Evolutionary conservation across 257 asterid genomes (phyloP).

Genomic region (Leonotis leonurus): DNA sequence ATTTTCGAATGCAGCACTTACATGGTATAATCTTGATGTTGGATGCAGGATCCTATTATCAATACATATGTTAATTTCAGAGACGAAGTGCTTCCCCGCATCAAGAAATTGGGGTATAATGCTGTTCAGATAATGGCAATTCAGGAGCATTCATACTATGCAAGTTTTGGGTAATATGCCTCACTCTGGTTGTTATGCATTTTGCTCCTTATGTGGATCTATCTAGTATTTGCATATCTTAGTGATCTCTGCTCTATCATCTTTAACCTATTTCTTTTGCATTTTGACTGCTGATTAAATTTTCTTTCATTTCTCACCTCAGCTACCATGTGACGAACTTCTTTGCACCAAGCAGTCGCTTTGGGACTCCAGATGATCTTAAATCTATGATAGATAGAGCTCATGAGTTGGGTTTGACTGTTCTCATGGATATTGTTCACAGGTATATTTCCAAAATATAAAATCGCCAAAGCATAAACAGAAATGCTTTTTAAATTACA

Average conservation of each 20-base stretch:
- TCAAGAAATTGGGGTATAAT: slow-evolving; percentile 91
- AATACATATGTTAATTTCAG: slow-evolving; percentile 84
- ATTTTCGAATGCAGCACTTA: background rate
- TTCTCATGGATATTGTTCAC: slow-evolving; percentile 99
- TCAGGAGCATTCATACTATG: slow-evolving; percentile 99
- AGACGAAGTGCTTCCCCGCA: slow-evolving; percentile 96
- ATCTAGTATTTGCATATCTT: background rate
- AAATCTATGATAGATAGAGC: slow-evolving; percentile 95
- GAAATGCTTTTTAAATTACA: background rate
- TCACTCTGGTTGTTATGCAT: slow-evolving; percentile 1
- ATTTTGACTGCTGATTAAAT: slow-evolving; percentile 18
- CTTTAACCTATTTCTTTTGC: background rate
- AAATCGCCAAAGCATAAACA: slow-evolving; percentile 14
- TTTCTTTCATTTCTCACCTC: slow-evolving; percentile 22
- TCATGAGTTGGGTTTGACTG: slow-evolving; percentile 88
- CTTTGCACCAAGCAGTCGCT: slow-evolving; percentile 99
- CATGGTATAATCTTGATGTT: slow-evolving; percentile 11
- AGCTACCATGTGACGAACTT: slow-evolving; percentile 97
- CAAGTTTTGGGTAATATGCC: slow-evolving; percentile 84
- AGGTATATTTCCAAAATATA: slow-evolving; percentile 41
- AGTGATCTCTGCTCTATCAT: background rate
- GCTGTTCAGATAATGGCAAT: slow-evolving; percentile 99
- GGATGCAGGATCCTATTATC: slow-evolving; percentile 78
- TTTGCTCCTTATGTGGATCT: background rate
- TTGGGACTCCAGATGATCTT: slow-evolving; percentile 94